Evolutionary conservation across 2,329 filamentous ascomycete genomes (phyloP).

Genomic region (Zymoseptoria crescenta): DNA sequence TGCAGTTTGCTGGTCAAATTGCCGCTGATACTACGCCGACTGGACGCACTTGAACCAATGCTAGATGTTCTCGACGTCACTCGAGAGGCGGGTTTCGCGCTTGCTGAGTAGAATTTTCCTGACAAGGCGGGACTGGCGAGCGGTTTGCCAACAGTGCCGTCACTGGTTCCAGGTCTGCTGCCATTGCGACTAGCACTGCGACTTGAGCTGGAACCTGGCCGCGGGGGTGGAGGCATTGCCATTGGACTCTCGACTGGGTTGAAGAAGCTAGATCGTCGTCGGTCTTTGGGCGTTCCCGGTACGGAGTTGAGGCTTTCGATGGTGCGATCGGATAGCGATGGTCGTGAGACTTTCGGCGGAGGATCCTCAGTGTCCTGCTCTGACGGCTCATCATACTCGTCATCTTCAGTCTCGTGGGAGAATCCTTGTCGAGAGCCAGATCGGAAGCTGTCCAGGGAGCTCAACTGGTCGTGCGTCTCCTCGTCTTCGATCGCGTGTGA

Average conservation of each 20-base stretch:
- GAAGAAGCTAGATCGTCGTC: constrained; percentile 66
- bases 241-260: constrained; percentile 50
- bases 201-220: constrained; percentile 54
- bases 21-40: constrained; percentile 23
- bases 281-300: constrained; percentile 66
- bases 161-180: constrained; percentile 43
- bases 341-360: constrained; percentile 34
- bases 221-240: constrained; percentile 47
- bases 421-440: constrained; percentile 34
- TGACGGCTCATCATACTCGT: constrained; percentile 14
- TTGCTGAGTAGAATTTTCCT: constrained; percentile 27
- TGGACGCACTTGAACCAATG: constrained; percentile 18
- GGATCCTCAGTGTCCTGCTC: constrained; percentile 11
- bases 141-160: constrained; percentile 29
- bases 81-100: constrained; percentile 26
- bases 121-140: constrained; percentile 27
- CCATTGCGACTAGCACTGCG: constrained; percentile 36
- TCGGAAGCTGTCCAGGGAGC: constrained; percentile 36
- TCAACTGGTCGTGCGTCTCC: constrained; percentile 34
- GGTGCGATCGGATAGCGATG: constrained; percentile 72
- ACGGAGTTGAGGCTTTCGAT: constrained; percentile 75
- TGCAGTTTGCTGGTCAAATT: constrained; percentile 19
- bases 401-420: constrained; percentile 19
- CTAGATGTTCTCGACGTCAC: constrained; percentile 18
- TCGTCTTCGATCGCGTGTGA: constrained; percentile 18